Percentiles rank a stretch among this genome's conserved stretches.
These are phyloP conservation scores for Ophiosphaerella korrae DNA, from an alignment of 2,329 filamentous ascomycete species.

Conservation along the genomic window DNA sequence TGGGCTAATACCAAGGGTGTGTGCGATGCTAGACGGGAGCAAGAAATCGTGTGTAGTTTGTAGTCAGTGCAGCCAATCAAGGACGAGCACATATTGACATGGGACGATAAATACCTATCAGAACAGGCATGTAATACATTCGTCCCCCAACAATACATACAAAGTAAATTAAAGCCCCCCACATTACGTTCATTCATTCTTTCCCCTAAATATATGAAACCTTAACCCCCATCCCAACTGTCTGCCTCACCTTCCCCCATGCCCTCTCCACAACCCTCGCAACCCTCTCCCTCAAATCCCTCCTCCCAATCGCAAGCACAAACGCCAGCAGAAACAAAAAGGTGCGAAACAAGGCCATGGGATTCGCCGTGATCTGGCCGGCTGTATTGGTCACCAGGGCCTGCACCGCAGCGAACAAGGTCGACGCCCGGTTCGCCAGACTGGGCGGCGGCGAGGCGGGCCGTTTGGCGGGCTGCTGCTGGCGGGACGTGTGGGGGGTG, in stretches of 20 bases:
- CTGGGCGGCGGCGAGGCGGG: conserved; percentile 40
- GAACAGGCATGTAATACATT: too few relatives aligned
- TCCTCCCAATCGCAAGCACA: conserved; percentile 74
- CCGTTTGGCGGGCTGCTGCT: conserved; percentile 38
- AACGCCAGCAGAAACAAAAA: conserved; percentile 82
- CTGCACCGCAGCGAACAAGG: conserved; percentile 54
- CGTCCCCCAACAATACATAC: too few relatives aligned
- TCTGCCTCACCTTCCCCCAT: conserved; percentile 82
- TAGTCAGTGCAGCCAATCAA: too few relatives aligned
- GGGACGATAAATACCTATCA: too few relatives aligned
- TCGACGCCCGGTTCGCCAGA: conserved; percentile 50
- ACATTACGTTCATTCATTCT: too few relatives aligned
- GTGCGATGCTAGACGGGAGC: too few relatives aligned
- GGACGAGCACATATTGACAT: too few relatives aligned
- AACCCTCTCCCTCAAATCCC: conserved; percentile 75
- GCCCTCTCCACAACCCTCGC: conserved; percentile 69
- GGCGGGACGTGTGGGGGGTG: conserved; percentile 31
- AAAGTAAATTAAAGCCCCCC: too few relatives aligned
- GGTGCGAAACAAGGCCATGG: conserved; percentile 63
- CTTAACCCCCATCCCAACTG: conserved; percentile 95
- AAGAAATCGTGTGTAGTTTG: too few relatives aligned
- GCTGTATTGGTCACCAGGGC: conserved; percentile 57
- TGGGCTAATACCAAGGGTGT: too few relatives aligned
- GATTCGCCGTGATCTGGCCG: conserved; percentile 59
- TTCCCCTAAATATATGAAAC: conserved; percentile 82